phyloP scores from a whole-genome alignment of 23 red algal genomes.

The Gracilaria caudata region DNA sequence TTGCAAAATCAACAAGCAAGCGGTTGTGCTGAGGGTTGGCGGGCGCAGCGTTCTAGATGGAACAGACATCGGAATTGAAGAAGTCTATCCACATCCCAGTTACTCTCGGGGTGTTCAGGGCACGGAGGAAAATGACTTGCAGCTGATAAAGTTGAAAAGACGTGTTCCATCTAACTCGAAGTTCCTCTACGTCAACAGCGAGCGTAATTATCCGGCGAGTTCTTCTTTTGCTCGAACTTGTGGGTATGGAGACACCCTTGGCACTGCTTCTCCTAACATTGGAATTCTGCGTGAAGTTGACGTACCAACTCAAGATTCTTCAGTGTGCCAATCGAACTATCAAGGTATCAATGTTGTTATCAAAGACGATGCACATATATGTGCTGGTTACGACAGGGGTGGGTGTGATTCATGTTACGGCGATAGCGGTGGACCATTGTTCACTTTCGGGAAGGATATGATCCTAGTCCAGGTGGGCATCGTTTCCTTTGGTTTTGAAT shows the following conservation, averaged over 20 bases:
- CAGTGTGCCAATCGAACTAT: not conserved
- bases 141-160: slow-evolving; percentile 19
- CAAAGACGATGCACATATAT: slow-evolving; percentile 18
- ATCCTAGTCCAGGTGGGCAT: slow-evolving; percentile 56
- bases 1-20: slow-evolving; percentile 11
- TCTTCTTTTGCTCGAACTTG: slow-evolving; percentile 32
- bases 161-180: not conserved
- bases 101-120: not conserved
- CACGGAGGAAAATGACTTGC: slow-evolving; percentile 30
- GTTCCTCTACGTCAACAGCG: slow-evolving; percentile 40
- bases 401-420: slow-evolving; percentile 62
- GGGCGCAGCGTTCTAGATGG: slow-evolving; percentile 22
- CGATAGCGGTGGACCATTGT: slow-evolving; percentile 63
- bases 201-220: slow-evolving; percentile 24
- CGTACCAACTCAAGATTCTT: slow-evolving; percentile 36
- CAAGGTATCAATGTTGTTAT: not conserved
- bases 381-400: slow-evolving; percentile 59
- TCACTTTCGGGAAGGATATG: slow-evolving; percentile 7
- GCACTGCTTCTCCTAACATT: not conserved
- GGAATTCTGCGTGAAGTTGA: slow-evolving; percentile 42
- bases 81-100: not conserved
- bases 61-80: slow-evolving; percentile 1
- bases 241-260: slow-evolving; percentile 51
- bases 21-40: not conserved
- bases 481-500: slow-evolving; percentile 68